Evolutionary conservation across 805 yeast species (phyloP), one percentile per base, ranked within the genome.

Genomic region (Spathaspora passalidarum): DNA sequence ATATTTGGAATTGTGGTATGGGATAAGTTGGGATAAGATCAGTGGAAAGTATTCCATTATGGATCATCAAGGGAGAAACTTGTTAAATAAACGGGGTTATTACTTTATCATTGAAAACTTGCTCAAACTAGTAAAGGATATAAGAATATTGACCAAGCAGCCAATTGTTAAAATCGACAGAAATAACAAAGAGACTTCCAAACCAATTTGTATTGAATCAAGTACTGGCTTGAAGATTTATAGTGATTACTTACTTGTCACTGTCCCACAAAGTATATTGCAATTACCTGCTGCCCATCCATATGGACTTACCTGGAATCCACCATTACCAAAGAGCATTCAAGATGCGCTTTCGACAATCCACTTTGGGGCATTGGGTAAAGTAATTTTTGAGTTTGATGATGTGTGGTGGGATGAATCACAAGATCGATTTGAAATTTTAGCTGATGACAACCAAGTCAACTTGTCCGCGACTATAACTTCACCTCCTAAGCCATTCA

Each of bases 21-120:
- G 96, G 0, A 70, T 84, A 23, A 74, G 84, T 20, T 81, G 89
- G 82, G 77, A 76, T 17, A 61, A 64, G 17, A 72, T 85, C 57
- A 85, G 95, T 54, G 83, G 85, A 2, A 84, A 83, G 53, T 84
- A 78, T 56, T 75, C 89, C 1, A 62, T 76, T n/a, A 77, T 84
- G 61, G 88, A 80, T 48, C 84, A 82, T 54, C 81, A 80, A 42
- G 96, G 97, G 1, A 72, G 96, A 54, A 84, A 90, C 57, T 82
- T 90, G n/a, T 70, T 80, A 50, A 84, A 84, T 41, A 59, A 74
- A 42, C 74, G 78, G 52, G 88, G 88, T 0, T 85, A 82, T 61
- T 78, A 72, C 40, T 56, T 60, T 10, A 65, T 88, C 1, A 62
- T 84, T 17, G 66, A 79, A 5, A 68, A 76, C 43, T 49, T 71